Evolutionary conservation across 495 filamentous ascomycete genomes (phyloP).

Genomic region (Tuber melanosporum): DNA sequence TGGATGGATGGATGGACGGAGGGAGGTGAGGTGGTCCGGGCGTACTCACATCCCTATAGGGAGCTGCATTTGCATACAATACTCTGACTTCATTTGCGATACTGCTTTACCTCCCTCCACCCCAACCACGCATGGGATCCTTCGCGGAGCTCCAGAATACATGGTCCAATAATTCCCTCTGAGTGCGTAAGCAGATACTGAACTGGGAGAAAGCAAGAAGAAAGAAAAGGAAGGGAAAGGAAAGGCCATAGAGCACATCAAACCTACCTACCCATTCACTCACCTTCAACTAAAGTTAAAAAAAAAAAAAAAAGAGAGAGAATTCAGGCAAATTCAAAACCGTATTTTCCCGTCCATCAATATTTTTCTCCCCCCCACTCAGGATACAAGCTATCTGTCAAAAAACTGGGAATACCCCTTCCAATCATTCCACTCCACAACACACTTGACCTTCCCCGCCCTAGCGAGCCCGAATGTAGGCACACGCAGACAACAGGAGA

Average conservation of each 20-base stretch:
- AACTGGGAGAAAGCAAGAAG: no score
- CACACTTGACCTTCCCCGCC: neutral
- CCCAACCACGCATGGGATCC: neutral
- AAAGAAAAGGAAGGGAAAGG: no score
- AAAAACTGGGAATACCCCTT: neutral
- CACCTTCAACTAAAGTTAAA: no score
- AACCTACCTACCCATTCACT: no score
- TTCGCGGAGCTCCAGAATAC: neutral
- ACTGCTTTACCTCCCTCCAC: neutral
- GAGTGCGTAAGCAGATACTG: neutral
- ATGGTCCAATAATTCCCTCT: neutral
- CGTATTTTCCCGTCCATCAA: neutral
- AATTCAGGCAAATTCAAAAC: neutral
- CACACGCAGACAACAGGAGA: neutral
- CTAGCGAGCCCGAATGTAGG: neutral
- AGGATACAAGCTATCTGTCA: neutral
- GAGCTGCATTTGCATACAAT: neutral
- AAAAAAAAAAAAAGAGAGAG: neutral
- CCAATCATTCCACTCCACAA: neutral
- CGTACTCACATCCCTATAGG: neutral
- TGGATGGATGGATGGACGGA: neutral
- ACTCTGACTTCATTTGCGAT: neutral
- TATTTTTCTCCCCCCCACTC: neutral
- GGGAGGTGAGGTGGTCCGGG: neutral
- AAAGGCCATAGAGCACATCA: no score